These are phyloP conservation scores for Ophiosphaerella korrae DNA, from an alignment of 2,329 filamentous ascomycete genomes.

Conservation along the genomic window DNA sequence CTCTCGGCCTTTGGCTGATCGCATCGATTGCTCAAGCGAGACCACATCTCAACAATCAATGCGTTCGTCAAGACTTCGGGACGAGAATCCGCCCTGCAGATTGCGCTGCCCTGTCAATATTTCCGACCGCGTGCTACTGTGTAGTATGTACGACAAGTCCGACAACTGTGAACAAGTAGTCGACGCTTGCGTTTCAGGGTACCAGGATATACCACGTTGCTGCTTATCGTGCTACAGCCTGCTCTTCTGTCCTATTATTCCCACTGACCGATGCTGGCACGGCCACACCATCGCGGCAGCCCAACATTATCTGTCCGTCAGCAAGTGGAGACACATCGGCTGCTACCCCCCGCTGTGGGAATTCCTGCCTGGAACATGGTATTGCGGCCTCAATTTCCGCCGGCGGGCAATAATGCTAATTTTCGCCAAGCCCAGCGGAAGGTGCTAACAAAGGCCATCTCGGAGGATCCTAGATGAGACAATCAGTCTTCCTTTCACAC, in stretches of 20 bases:
- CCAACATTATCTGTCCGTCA: conserved; percentile 1
- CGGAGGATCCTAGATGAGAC: neutral
- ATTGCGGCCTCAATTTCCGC: conserved; percentile 4
- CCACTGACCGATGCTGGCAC: conserved; percentile 1
- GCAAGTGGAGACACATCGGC: neutral
- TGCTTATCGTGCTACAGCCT: neutral
- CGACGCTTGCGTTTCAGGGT: conserved; percentile 21
- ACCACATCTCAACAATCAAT: conserved; percentile 2
- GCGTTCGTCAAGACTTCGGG: conserved; percentile 7
- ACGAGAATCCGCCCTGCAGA: conserved; percentile 13
- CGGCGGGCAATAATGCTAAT: conserved; percentile 4
- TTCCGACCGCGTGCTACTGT: conserved; percentile 7
- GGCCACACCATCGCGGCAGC: neutral
- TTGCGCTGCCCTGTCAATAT: conserved; percentile 11
- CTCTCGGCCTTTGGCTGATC: too few relatives aligned
- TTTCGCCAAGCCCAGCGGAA: conserved; percentile 16
- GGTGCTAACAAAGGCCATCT: neutral
- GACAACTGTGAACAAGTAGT: conserved; percentile 7
- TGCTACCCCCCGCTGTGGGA: too few relatives aligned
- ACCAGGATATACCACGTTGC: conserved; percentile 7
- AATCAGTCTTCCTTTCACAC: neutral
- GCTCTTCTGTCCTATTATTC: conserved; percentile 5
- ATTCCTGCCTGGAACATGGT: neutral
- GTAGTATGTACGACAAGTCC: conserved; percentile 17
- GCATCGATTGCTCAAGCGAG: too few relatives aligned